These are phyloP conservation scores for Phialocephala subalpina DNA, from an alignment of 2,329 filamentous ascomycete genomes.

Conservation along the genomic window DNA sequence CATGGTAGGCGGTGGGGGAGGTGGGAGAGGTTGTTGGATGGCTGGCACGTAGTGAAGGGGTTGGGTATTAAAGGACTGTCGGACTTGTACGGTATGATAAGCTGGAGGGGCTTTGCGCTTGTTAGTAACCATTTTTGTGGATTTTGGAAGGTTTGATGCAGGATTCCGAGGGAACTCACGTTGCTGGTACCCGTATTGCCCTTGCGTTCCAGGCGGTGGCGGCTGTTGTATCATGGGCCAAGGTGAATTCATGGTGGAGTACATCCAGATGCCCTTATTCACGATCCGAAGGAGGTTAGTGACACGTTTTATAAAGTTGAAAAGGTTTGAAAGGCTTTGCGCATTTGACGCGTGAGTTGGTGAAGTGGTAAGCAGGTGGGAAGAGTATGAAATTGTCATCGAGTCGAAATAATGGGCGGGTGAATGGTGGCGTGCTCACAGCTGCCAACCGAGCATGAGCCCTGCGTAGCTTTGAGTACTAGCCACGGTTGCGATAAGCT, in stretches of 20 bases:
- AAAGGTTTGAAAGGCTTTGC: background rate
- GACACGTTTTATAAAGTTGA: constrained; percentile 26
- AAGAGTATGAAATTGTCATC: constrained; percentile 1
- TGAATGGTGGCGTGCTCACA: background rate
- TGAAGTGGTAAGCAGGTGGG: background rate
- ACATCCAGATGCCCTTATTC: constrained; percentile 35
- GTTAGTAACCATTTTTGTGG: constrained; percentile 40
- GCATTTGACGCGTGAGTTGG: constrained; percentile 8
- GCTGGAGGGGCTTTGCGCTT: constrained; percentile 47
- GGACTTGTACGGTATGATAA: constrained; percentile 54
- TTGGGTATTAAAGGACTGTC: constrained; percentile 46
- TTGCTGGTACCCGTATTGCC: constrained; percentile 39
- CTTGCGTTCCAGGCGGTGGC: constrained; percentile 51
- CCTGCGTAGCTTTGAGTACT: constrained; percentile 11
- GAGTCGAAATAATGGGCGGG: background rate
- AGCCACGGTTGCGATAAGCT: background rate
- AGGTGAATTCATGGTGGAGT: constrained; percentile 41
- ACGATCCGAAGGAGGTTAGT: constrained; percentile 38
- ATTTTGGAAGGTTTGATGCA: constrained; percentile 4
- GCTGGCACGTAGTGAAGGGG: constrained; percentile 44
- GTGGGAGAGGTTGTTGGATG: constrained; percentile 45
- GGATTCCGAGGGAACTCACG: constrained; percentile 36
- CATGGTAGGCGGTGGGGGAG: constrained; percentile 38
- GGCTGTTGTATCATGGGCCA: constrained; percentile 39
- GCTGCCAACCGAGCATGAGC: background rate